Base-by-base conservation (phyloP, 768 basidiomycete genomes). In the Lactarius sanguifluus region DNA sequence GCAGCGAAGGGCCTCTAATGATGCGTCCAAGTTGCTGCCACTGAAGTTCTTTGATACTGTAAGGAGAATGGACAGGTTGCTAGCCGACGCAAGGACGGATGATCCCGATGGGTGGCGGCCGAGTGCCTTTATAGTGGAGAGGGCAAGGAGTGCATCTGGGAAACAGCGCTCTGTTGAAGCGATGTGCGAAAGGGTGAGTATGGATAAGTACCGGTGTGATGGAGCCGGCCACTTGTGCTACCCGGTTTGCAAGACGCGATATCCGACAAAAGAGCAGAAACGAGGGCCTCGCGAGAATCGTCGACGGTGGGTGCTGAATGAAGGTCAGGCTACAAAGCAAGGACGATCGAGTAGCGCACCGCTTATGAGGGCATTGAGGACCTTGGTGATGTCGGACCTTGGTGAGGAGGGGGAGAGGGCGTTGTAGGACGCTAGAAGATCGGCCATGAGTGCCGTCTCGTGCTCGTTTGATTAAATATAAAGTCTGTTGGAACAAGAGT, bases 91-190 rank as follows among this genome's bases (percentile, higher is more conserved):
- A 28, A 93, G 79, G 61, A 86, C 78, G 59, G 80, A 77, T 5
- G 94, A 92, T 18, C 89, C 90, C 4, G 85, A 77, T 0, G 85
- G 86, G 60, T 86, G 83, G 71, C 87, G 87, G 16, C 88, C 92
- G 3, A 95, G 82, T 9, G 83, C 84, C 76, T 94, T 94, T 64
- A 95, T 74, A 1, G 90, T 85, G 55, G 85, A 77, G 2, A 95
- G 78, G 18, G 90, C 92, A 40, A 79, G 82, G 3, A 84, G 79
- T 36, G 85, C 83, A 74, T 93, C 92, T 94, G 73, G n/a, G 61
- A 56, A 18, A 20, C 45, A 23, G 61, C 12, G 34, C 36, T 16
- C 41, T 15, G 57, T 40, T 25, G 56, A 15, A 28, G 30, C 32
- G 45, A 56, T n/a, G 55, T 7, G 25, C 43, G 30, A 62, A 34